Base-by-base conservation (phyloP, 192 early-diverging fungal genomes). In the Umbelopsis ramanniana region DNA sequence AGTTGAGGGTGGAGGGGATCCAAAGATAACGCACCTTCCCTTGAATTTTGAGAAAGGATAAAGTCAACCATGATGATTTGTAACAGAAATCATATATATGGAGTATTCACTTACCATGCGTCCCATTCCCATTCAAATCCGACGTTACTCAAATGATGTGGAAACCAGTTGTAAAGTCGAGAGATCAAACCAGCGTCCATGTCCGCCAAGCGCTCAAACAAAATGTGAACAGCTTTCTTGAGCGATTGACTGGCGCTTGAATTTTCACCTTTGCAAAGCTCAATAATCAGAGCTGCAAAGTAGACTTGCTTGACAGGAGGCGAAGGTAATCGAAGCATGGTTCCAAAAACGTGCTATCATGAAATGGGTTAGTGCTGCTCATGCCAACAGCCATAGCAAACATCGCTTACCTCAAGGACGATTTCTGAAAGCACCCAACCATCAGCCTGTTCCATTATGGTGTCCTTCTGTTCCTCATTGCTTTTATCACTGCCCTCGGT, bases 111-210 rank as follows among this genome's bases (percentile, higher is more conserved):
- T 74, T 83, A 83, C 97, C 96, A 98, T 69, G 86, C 90, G 26
- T 74, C 67, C 96, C 96, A 97, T 72, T 92, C 89, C 95, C 95
- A 97, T 29, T 87, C 83, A 80, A 90, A 96, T 14, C 85, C 90
- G 87, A 97, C 96, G 81, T 98, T 98, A 77, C 94, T 96, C 55
- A 99, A 80, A 80, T 97, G 96, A 67, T 93, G 89, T 0, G 92
- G 87, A 82, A 99, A 93, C 93, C 94, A 97, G 72, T 92, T 91
- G 68, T 88, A 87, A 52, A 98, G 85, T 29, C 96, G 83, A 75
- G 90, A 84, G 35, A 96, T 84, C 75, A 90, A 91, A 79, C 96
- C 96, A 38, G 93, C 88, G 77, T 99, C 97, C 90, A 92, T 88
- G 1, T 83, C 83, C 67, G 86, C 85, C 43, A 96, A 71, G 54